Evolutionary conservation across 2,329 filamentous ascomycete species (phyloP).

Genomic region (Pyrenochaeta sp.): DNA sequence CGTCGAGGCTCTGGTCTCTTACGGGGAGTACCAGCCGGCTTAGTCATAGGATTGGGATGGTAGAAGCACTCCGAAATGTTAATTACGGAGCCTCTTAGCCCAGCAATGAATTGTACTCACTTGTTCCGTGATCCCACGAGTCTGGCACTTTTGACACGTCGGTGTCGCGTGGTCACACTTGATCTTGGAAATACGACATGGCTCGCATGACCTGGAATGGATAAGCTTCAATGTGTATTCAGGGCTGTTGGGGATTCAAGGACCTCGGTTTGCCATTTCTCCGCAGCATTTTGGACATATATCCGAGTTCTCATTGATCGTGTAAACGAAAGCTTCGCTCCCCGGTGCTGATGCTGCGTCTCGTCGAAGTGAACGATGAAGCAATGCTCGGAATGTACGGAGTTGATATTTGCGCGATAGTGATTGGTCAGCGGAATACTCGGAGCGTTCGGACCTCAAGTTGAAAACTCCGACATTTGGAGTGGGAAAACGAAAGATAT

Average conservation of each 20-base stretch:
- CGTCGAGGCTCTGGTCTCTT: conserved; percentile 43
- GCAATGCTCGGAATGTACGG: no score
- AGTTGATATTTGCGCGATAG: no score
- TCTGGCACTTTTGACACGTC: conserved; percentile 43
- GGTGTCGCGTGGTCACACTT: conserved; percentile 45
- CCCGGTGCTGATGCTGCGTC: not conserved
- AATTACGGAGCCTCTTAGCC: conserved; percentile 5
- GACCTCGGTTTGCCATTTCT: conserved; percentile 47
- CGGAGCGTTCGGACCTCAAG: no score
- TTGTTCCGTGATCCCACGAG: conserved; percentile 43
- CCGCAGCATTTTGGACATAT: conserved; percentile 33
- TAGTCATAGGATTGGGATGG: conserved; percentile 48
- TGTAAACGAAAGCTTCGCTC: not conserved
- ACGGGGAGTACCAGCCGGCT: conserved; percentile 44
- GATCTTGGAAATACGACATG: conserved; percentile 46
- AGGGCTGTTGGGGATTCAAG: conserved; percentile 8
- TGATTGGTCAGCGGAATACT: no score
- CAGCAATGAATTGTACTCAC: conserved; percentile 18
- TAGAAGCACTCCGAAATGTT: conserved; percentile 40
- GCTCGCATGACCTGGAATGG: conserved; percentile 40
- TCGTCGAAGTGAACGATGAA: no score
- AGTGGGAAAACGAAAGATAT: no score
- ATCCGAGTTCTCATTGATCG: not conserved
- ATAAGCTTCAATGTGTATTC: conserved; percentile 24
- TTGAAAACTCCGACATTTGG: no score